These are phyloP conservation scores for Calonectria crousiana DNA, from an alignment of 2,329 filamentous ascomycete species.

Conservation along the genomic window DNA sequence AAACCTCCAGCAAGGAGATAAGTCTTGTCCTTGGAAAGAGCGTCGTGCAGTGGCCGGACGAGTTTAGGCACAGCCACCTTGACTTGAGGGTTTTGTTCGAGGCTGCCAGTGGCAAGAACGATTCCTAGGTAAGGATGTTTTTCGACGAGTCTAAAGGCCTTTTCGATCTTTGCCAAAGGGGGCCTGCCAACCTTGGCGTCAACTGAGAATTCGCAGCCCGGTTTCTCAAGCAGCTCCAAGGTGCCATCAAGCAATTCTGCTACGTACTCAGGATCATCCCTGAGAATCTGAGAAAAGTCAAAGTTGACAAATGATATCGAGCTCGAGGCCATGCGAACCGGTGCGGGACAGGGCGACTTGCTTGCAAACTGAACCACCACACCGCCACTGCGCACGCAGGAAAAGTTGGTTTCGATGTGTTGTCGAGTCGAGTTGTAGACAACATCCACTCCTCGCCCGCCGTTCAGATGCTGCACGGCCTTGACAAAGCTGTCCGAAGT, in stretches of 20 bases:
- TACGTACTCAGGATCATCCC: constrained; percentile 48
- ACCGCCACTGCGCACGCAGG: constrained; percentile 52
- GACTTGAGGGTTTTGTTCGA: constrained; percentile 31
- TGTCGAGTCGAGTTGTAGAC: constrained; percentile 60
- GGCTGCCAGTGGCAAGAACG: constrained; percentile 30
- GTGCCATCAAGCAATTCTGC: constrained; percentile 43
- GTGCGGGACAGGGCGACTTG: constrained; percentile 34
- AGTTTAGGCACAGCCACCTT: constrained; percentile 36
- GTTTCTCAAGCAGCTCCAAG: not conserved
- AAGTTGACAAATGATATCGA: constrained; percentile 48
- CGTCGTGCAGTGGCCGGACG: constrained; percentile 44
- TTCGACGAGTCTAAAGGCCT: constrained; percentile 45
- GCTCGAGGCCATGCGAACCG: constrained; percentile 24
- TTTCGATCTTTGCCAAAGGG: constrained; percentile 31
- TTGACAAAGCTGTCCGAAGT: constrained; percentile 50
- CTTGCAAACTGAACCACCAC: constrained; percentile 48
- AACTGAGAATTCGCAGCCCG: not conserved
- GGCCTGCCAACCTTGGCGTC: constrained; percentile 32
- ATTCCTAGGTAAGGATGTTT: constrained; percentile 42
- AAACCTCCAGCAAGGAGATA: constrained; percentile 70
- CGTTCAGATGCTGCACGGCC: constrained; percentile 48
- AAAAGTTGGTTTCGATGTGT: constrained; percentile 46
- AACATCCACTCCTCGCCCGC: constrained; percentile 53
- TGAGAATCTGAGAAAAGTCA: constrained; percentile 49
- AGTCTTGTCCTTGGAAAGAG: constrained; percentile 53